Conservation (phyloP, 495 filamentous ascomycete species). For the Hyphodiscus hymeniophilus region DNA sequence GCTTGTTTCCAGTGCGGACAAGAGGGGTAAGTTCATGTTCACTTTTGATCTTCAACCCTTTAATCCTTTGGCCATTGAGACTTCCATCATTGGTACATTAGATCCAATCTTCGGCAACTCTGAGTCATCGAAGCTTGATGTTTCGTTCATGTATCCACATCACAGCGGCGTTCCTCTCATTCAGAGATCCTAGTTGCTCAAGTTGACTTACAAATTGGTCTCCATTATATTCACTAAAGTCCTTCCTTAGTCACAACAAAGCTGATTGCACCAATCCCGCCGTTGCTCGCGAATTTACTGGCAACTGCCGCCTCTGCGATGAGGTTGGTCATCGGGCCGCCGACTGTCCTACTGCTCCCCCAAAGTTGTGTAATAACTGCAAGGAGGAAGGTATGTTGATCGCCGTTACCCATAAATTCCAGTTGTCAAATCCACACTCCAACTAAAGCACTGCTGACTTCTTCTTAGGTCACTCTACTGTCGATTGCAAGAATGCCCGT, state of each 20-base stretch:
- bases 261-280: slow-evolving; percentile 58
- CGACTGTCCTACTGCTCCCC: slow-evolving; percentile 62
- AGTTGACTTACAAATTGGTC: too few relatives aligned
- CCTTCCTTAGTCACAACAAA: slow-evolving; percentile 45
- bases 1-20: slow-evolving; percentile 57
- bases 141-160: too few relatives aligned
- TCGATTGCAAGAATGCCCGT: slow-evolving; percentile 62
- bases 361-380: slow-evolving; percentile 68
- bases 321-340: slow-evolving; percentile 58
- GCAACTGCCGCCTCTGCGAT: slow-evolving; percentile 65
- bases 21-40: slow-evolving; percentile 15
- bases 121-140: too few relatives aligned
- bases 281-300: slow-evolving; percentile 44
- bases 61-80: too few relatives aligned
- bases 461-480: slow-evolving; percentile 51
- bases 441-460: background rate
- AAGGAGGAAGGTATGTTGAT: slow-evolving; percentile 50
- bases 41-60: too few relatives aligned
- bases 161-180: too few relatives aligned
- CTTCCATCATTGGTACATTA: too few relatives aligned
- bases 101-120: too few relatives aligned
- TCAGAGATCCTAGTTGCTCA: too few relatives aligned
- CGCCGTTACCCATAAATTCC: background rate
- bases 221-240: too few relatives aligned
- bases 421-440: background rate